Evolutionary conservation across 2,329 filamentous ascomycete genomes (phyloP), one percentile per base, ranked within the genome.

Genomic region (Hypoxylon sp.): DNA sequence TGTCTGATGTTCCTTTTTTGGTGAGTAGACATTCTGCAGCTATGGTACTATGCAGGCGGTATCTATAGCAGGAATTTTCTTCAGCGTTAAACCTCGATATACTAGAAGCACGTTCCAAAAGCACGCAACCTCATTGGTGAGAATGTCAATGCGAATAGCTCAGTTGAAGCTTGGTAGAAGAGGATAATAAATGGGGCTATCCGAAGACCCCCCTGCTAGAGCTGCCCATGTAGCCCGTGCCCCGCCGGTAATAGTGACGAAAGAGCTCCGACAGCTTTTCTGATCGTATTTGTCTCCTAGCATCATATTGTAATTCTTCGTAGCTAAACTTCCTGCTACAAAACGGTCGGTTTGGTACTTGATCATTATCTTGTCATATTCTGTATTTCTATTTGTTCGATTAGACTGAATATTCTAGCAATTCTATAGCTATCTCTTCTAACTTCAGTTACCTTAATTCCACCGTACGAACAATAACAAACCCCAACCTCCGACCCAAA

Each of bases 231-330:
- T 9, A 58, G 60, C 29, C 47, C 37, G 30, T 65, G 63, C 63
- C 63, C 63, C 63, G 57, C 63, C 23, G 53, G 45, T 54, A 59
- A 54, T 29, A 51, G 57, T 68, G 65, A 68, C 65, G 65, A 68
- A 66, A 68, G 61, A 64, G 55, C 54, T 65, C 29, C 37, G 32
- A 60, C 48, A 6, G 23, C 32, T 25, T 9, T 52, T 41, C 56
- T 45, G 47, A 57, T 61, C 34, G n/a, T 58, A 52, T 64, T 61
- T 55, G 50, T 60, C 14, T 21, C 19, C 41, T n/a, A 25, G 12
- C 29, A 34, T 47, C 23, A 46, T 16, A 46, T 25, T 46, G 12
- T 27, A 27, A 27, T 27, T 27, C 45, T 19, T 47, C 45, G 14
- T 27, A 47, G 12, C 12, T n/a, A 43, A 43, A 43, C 12, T 30